Evolutionary conservation across 768 basidiomycete genomes (phyloP).

Genomic region (Trametes gibbosa): DNA sequence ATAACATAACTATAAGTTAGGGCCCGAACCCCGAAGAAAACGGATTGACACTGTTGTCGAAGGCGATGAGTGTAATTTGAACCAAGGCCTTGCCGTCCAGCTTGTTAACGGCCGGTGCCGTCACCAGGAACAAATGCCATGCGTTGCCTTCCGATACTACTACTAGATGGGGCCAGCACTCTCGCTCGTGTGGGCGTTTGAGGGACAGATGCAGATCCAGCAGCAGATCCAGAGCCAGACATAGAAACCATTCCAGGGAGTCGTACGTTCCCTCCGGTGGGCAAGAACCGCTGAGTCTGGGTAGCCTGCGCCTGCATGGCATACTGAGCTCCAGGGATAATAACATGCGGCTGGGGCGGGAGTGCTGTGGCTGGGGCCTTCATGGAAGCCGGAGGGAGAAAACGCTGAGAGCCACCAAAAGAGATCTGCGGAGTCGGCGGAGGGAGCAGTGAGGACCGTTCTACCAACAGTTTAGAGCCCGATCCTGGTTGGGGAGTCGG

Average conservation of each 20-base stretch:
- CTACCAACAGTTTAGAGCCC: conserved; percentile 8
- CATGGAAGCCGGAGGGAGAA: conserved; percentile 12
- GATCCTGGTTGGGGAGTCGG: conserved; percentile 41
- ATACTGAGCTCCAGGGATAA: conserved; percentile 29
- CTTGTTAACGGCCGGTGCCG: too few relatives aligned
- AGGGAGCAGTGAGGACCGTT: conserved; percentile 22
- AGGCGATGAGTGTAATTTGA: too few relatives aligned
- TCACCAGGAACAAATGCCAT: conserved; percentile 47
- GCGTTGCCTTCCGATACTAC: conserved; percentile 41
- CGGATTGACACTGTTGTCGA: too few relatives aligned
- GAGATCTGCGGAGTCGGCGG: conserved; percentile 31
- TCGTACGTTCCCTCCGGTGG: conserved; percentile 18
- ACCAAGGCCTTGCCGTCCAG: too few relatives aligned
- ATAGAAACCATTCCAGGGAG: conserved; percentile 8
- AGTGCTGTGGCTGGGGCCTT: not conserved
- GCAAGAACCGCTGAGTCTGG: conserved; percentile 30
- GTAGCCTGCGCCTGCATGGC: conserved; percentile 2
- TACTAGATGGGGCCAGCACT: conserved; percentile 22
- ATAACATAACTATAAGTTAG: not conserved
- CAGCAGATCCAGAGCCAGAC: conserved; percentile 6
- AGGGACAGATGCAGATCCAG: conserved; percentile 21
- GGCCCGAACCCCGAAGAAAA: too few relatives aligned
- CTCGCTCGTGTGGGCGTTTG: conserved; percentile 19
- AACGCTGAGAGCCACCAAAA: conserved; percentile 10
- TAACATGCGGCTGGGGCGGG: not conserved